Base-by-base conservation (phyloP, 2,329 filamentous ascomycete genomes). In the Alternaria solani region DNA sequence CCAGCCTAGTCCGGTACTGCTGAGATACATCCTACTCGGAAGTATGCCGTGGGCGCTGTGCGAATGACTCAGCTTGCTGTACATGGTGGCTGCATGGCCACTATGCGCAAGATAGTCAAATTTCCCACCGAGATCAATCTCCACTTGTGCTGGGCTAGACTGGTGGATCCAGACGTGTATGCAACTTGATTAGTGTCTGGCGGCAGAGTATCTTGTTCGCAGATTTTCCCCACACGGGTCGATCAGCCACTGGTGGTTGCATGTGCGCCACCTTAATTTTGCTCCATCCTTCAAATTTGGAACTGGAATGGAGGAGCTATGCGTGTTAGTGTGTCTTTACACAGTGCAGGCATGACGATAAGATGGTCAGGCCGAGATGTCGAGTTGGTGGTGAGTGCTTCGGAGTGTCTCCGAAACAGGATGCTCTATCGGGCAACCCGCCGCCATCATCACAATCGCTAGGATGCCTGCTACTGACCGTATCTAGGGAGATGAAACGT, bases 341-440 rank as follows among this genome's bases (percentile, higher is more conserved):
- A 9, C 20, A 25, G 16, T 20, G 32, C 32, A 26, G 32, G n/a
- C 32, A 9, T 23, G 16, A 36, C 3, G 28, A n/a, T 16, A 49
- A 38, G 46, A 14, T 38, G 46, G 5, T 5, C 14, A 18, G 26
- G 20, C 32, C 20, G 9, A 18, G 5, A 8, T 38, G 8, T 38
- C 32, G 30, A 20, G 23, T 36, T 38, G 46, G 32, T 8, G 14
- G 69, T 70, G 65, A 73, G 68, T 68, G 73, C 72, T 55, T 76
- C 75, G 75, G 76, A 61, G 65, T 44, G 42, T 55, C 67, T 61
- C 74, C 75, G 52, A 25, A 72, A 70, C 39, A 44, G 71, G 74
- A 63, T 67, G 64, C 65, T 47, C 62, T 63, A 48, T 44, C 51
- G 28, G 43, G 14, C 43, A 61, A 51, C 59, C 57, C 70, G 67